Evolutionary conservation across 306 rosid species (phyloP).

Genomic region (Pterocarpus santalinus): DNA sequence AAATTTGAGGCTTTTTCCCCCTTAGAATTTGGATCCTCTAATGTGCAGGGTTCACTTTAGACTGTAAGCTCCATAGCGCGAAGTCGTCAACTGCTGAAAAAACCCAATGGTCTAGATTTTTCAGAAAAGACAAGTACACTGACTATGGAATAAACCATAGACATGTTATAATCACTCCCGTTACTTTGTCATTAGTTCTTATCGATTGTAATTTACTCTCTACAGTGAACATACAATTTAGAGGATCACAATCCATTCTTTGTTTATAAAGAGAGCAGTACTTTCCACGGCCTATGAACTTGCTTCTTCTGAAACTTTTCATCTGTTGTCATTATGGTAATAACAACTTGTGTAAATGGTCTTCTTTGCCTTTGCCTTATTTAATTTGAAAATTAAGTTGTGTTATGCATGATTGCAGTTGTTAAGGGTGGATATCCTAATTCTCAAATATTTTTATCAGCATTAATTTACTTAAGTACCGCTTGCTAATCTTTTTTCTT

Average conservation of each 20-base stretch:
- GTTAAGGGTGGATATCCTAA: slow-evolving; percentile 25
- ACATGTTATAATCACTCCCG: not conserved
- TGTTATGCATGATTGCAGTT: not conserved
- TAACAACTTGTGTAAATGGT: not conserved
- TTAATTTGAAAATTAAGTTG: not conserved
- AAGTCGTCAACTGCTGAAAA: slow-evolving; percentile 9
- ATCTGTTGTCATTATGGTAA: not conserved
- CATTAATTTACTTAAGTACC: not conserved
- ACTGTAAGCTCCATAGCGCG: not conserved
- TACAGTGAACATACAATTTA: not conserved
- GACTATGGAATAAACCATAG: slow-evolving; percentile 22
- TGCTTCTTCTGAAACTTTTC: slow-evolving; percentile 14
- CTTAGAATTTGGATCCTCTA: slow-evolving; percentile 5
- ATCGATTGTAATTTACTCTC: not conserved
- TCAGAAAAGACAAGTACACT: no score
- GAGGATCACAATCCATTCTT: slow-evolving; percentile 32
- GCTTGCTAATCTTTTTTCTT: slow-evolving; percentile 7
- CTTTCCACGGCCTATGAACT: not conserved
- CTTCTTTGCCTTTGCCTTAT: not conserved
- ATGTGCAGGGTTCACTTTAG: slow-evolving; percentile 8
- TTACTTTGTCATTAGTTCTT: slow-evolving; percentile 6
- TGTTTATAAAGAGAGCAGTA: not conserved
- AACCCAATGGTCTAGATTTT: no score
- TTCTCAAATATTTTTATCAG: slow-evolving; percentile 18
- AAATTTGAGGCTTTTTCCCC: not conserved